Conservation (phyloP, 495 filamentous ascomycete species). For the Trypethelium eluteriae region DNA sequence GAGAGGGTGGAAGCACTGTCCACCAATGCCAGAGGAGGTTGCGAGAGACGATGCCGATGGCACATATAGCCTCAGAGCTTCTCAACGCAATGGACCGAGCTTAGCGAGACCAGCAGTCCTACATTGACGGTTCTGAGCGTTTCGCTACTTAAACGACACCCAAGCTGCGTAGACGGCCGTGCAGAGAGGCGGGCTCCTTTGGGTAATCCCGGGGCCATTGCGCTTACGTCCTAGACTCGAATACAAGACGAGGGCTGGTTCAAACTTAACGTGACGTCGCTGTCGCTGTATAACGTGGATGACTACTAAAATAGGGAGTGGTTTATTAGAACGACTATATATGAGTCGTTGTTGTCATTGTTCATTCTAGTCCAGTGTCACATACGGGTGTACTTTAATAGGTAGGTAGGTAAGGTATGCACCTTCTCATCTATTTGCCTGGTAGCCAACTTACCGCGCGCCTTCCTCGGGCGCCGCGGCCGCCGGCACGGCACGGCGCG, state of each 20-base stretch:
- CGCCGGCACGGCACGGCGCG: too few relatives aligned
- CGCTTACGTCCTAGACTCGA: constrained; percentile 6
- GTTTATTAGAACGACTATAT: background rate
- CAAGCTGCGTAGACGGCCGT: constrained; percentile 1
- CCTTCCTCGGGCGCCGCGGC: too few relatives aligned
- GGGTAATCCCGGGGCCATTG: constrained; percentile 1
- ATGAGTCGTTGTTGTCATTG: background rate
- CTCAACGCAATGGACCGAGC: constrained; percentile 6
- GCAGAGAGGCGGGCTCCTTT: constrained; percentile 2
- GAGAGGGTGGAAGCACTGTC: background rate
- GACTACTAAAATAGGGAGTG: background rate
- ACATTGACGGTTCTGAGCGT: constrained; percentile 8
- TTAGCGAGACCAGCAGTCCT: background rate
- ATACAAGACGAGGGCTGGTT: constrained; percentile 2
- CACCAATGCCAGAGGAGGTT: background rate
- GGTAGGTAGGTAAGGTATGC: background rate
- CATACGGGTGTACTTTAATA: background rate
- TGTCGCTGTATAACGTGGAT: constrained; percentile 1
- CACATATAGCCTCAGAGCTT: constrained; percentile 2
- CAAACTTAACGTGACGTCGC: background rate
- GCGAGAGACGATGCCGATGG: constrained; percentile 5
- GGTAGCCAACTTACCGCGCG: too few relatives aligned
- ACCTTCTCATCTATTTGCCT: too few relatives aligned
- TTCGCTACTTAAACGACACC: constrained; percentile 9
- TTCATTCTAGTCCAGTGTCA: background rate